Percentiles rank a stretch among this genome's conserved stretches.
These are phyloP conservation scores for Dictyostelium firmibasis DNA, from an alignment of 78 protist genomes.

Conservation along the genomic window DNA sequence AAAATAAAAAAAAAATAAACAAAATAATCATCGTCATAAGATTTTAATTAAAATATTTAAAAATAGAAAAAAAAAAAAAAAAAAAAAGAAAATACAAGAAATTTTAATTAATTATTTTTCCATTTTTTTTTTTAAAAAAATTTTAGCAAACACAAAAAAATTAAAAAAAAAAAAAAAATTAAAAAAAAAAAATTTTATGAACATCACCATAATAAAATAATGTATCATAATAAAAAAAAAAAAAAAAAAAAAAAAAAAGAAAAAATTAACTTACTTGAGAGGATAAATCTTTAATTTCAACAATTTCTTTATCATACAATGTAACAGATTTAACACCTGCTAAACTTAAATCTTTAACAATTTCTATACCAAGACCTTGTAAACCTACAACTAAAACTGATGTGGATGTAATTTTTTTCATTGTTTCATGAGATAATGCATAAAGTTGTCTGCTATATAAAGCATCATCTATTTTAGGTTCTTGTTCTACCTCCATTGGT, in stretches of 20 bases:
- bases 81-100: neutral
- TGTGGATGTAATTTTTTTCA: constrained; percentile 83
- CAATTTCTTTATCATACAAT: constrained; percentile 88
- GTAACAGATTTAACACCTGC: constrained; percentile 96
- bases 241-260: neutral
- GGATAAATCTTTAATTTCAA: constrained; percentile 78
- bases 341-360: constrained; percentile 98
- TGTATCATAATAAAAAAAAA: neutral
- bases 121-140: neutral
- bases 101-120: too few relatives aligned
- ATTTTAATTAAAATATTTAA: too few relatives aligned
- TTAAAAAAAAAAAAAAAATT: too few relatives aligned
- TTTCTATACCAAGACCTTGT: constrained; percentile 97
- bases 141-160: too few relatives aligned
- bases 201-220: neutral
- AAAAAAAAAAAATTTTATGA: too few relatives aligned
- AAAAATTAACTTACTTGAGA: constrained; percentile 45
- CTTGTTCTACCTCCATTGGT: constrained; percentile 35
- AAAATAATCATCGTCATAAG: too few relatives aligned
- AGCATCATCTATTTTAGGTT: constrained; percentile 74
- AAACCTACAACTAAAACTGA: constrained; percentile 94
- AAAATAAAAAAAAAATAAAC: neutral
- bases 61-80: neutral
- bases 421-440: constrained; percentile 92
- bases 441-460: constrained; percentile 86